Evolutionary conservation across 73 alveolate genomes (phyloP), one percentile per base, ranked within the genome.

Genomic region (Symbiodinium natans): DNA sequence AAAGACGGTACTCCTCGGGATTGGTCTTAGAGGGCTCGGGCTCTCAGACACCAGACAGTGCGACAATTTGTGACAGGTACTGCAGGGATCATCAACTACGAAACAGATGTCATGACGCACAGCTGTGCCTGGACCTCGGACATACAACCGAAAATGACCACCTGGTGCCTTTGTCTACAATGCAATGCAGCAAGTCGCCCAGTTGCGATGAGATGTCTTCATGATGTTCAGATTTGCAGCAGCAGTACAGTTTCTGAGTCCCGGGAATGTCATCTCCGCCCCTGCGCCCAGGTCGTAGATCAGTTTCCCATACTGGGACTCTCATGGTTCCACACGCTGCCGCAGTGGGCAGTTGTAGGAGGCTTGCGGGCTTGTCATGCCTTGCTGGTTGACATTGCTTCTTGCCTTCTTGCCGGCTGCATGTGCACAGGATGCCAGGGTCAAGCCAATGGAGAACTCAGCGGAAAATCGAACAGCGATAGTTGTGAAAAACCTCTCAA

Each of bases 251-350:
- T n/a, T n/a, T n/a, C n/a, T n/a, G n/a, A n/a, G n/a, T n/a, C n/a
- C n/a, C n/a, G n/a, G n/a, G n/a, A n/a, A n/a, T n/a, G n/a, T n/a
- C n/a, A n/a, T n/a, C n/a, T n/a, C n/a, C n/a, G n/a, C n/a, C n/a
- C n/a, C n/a, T n/a, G n/a, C n/a, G 80, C 80, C 9, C 13, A 90
- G 96, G 96, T 84, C 2, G 96, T 90, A 2, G 96, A 90, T 40
- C 96, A 71, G 34, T 90, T 90, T 38, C 96, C 96, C 38, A 90
- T 90, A 6, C 96, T 90, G 41, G 96, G 96, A 10, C 87, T 90
- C 39, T 90, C 96, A 3, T 90, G 96, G 96, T 90, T 90, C 87
- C 96, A 90, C 75, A 90, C 96, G 39, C 87, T 90, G 96, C 96
- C 96, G n/a, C 82, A 73, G 25, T 90, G 96, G 96, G 73, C 96